Base-by-base conservation (phyloP, 23 red algal species). In the Pyropia haitanensis region DNA sequence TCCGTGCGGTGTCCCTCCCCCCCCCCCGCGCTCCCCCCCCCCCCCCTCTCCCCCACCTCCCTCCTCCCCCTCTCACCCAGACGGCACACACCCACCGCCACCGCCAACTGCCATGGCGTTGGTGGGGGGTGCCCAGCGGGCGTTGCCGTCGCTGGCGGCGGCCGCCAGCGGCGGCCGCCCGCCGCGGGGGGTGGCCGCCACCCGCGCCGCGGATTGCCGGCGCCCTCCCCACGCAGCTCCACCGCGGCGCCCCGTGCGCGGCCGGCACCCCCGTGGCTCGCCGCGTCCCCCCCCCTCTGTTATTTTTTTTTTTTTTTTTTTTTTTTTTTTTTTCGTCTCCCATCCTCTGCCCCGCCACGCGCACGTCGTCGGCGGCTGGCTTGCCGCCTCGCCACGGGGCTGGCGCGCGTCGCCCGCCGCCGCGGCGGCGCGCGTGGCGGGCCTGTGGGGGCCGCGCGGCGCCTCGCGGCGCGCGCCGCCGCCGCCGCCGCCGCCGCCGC, bases 381-480 rank as follows among this genome's bases (percentile, higher is more conserved):
- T 53, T 14, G 32, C 55, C 55, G 73, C 10, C 67, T 88, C 51
- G 53, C 74, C 58, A 51, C 67, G 8, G 54, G 53, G 57, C 71
- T 69, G 19, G 60, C 64, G 19, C n/a, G 46, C 46, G 21, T 64
- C 70, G 13, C 34, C 70, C 29, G 72, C 62, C 46, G 83, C 74
- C 54, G 83, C 83, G 18, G 72, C 71, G n/a, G 30, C 72, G n/a
- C 26, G 83, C 20, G 83, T 88, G 23, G 72, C 74, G 54, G 83
- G 83, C 15, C 58, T 88, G 49, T n/a, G n/a, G n/a, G 83, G 77
- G 71, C 25, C 77, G 14, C 71, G 83, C n/a, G 83, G 83, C n/a
- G n/a, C 14, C 70, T 88, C 12, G 61, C 76, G 15, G 73, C 71
- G 15, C 60, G 58, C 20, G 57, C 77, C 22, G 69, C 76, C 18